These are phyloP conservation scores for Solanum chaucha DNA, from an alignment of 257 asterid genomes.

Conservation along the genomic window DNA sequence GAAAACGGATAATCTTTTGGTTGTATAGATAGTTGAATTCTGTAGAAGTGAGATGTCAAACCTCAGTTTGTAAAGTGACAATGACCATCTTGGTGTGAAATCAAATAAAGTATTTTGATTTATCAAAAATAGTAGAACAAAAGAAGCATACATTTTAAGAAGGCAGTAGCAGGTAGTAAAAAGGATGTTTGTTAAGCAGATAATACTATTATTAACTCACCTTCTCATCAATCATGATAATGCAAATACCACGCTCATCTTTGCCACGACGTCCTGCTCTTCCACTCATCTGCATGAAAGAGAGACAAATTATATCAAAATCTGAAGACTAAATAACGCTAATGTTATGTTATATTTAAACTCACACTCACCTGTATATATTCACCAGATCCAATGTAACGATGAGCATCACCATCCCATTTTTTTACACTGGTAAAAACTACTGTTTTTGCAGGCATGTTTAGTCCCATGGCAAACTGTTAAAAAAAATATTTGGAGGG, in stretches of 20 bases:
- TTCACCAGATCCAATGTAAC: slow-evolving; percentile 93
- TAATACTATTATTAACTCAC: slow-evolving; percentile 14
- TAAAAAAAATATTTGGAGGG: neutral
- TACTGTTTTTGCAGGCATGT: slow-evolving; percentile 99
- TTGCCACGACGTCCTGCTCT: slow-evolving; percentile 99
- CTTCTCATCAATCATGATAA: slow-evolving; percentile 90
- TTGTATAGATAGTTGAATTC: neutral
- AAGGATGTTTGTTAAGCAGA: neutral
- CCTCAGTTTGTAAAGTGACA: neutral
- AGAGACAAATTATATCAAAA: neutral
- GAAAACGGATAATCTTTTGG: neutral
- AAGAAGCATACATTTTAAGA: neutral
- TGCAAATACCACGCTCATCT: slow-evolving; percentile 92
- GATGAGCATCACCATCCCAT: slow-evolving; percentile 98
- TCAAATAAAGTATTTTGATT: neutral
- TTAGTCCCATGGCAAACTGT: slow-evolving; percentile 96
- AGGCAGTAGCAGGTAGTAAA: neutral
- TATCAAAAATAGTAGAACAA: neutral
- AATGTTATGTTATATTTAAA: neutral
- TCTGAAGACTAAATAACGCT: neutral
- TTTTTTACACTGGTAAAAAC: slow-evolving; percentile 86
- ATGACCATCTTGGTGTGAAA: neutral
- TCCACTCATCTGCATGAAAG: slow-evolving; percentile 80
- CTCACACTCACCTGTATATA: slow-evolving; percentile 77
- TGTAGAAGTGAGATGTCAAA: neutral